Conservation (phyloP, 2,329 filamentous ascomycete species). For the Atkinsonella texensis region DNA sequence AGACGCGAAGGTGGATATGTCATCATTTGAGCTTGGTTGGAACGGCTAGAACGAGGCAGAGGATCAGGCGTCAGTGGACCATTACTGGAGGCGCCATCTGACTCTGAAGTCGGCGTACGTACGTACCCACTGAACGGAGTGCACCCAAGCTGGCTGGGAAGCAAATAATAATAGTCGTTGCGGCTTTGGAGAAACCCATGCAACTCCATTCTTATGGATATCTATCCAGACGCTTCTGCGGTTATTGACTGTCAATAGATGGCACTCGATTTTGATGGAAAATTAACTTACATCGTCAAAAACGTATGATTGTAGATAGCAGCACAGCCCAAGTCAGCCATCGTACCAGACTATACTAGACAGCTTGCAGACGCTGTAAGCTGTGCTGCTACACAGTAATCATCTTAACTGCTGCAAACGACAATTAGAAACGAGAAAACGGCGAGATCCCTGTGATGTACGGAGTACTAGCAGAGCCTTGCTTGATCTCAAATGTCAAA, state of each 20-base stretch:
- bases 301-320: neutral
- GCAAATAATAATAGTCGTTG: no score
- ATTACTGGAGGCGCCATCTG: neutral
- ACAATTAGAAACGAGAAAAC: neutral
- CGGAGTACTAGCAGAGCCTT: neutral
- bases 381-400: neutral
- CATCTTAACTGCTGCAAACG: neutral
- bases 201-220: no score
- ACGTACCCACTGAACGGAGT: no score
- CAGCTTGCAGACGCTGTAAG: no score
- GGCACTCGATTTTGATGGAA: no score
- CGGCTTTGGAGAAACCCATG: no score
- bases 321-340: neutral
- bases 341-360: neutral
- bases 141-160: no score
- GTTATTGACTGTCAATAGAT: no score
- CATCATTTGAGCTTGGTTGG: neutral
- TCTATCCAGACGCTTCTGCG: no score
- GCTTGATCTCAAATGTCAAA: no score
- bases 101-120: conserved; percentile 1
- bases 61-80: neutral
- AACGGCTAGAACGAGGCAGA: neutral
- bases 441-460: neutral
- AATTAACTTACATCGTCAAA: neutral
- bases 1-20: neutral